Conservation (phyloP, 768 basidiomycete species). For the Amanita exitialis region DNA sequence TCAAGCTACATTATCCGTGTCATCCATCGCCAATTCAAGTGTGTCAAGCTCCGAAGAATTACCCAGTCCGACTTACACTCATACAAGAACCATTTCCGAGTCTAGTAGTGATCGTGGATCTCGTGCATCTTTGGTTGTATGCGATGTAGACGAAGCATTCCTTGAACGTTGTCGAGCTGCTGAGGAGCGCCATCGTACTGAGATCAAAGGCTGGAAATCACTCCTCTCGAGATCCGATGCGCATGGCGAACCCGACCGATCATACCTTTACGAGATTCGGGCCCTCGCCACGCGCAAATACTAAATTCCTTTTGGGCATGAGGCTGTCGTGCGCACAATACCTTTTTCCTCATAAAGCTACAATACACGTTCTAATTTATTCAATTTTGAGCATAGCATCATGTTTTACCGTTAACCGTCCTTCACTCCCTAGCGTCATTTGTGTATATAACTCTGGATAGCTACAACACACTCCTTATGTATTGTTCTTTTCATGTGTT, state of each 20-base stretch:
- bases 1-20: conserved; percentile 31
- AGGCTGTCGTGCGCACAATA: background rate
- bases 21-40: conserved; percentile 11
- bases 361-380: conserved; percentile 12
- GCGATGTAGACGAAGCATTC: conserved; percentile 69
- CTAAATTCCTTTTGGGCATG: conserved; percentile 21
- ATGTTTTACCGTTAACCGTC: conserved; percentile 9
- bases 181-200: conserved; percentile 72
- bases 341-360: background rate
- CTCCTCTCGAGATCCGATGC: conserved; percentile 25
- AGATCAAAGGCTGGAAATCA: conserved; percentile 77
- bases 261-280: conserved; percentile 71
- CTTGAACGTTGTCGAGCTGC: conserved; percentile 62
- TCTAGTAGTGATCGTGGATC: conserved; percentile 75
- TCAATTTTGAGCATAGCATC: conserved; percentile 17
- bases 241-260: conserved; percentile 43
- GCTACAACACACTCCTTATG: conserved; percentile 2
- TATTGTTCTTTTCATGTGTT: conserved; percentile 2
- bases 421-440: background rate
- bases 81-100: conserved; percentile 61
- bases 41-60: conserved; percentile 24
- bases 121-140: conserved; percentile 62
- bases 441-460: conserved; percentile 4
- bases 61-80: conserved; percentile 53
- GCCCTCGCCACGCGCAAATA: conserved; percentile 82